A percentile compares a stretch with the other conserved stretches of the same genome.
Evolutionary conservation across 1,139 yeast genomes (phyloP).

Genomic region (Hansenula sp.): DNA sequence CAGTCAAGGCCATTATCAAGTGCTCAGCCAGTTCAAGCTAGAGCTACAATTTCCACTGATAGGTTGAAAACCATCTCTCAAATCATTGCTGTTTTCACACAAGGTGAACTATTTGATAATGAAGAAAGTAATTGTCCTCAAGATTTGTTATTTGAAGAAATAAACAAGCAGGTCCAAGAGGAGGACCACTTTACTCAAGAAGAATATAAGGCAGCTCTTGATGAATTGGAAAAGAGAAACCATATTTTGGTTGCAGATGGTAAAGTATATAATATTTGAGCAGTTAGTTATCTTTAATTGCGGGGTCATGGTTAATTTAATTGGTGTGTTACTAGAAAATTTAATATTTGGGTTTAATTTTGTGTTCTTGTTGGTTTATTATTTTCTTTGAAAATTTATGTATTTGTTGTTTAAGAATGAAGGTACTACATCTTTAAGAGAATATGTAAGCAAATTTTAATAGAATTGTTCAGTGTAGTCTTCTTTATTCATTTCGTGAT

Average conservation of each 20-base stretch:
- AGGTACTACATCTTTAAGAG: too few relatives aligned
- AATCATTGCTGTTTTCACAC: slow-evolving; percentile 41
- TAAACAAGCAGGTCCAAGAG: slow-evolving; percentile 52
- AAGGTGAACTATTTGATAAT: slow-evolving; percentile 41
- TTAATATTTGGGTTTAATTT: background rate
- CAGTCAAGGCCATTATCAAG: slow-evolving; percentile 20
- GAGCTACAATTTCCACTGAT: slow-evolving; percentile 40
- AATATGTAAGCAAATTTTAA: background rate
- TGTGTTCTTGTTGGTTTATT: background rate
- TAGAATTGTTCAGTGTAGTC: background rate
- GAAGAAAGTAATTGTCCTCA: slow-evolving; percentile 42
- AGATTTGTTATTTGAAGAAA: slow-evolving; percentile 37
- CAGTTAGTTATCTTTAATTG: too few relatives aligned
- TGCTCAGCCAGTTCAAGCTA: slow-evolving; percentile 13
- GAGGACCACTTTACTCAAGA: slow-evolving; percentile 53
- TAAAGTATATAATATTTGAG: slow-evolving; percentile 42
- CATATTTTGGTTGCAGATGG: slow-evolving; percentile 60
- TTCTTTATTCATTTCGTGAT: background rate
- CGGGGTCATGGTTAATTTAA: too few relatives aligned
- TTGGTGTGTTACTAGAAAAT: too few relatives aligned
- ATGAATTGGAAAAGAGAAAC: slow-evolving; percentile 49
- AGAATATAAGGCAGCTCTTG: slow-evolving; percentile 55
- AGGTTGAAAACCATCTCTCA: slow-evolving; percentile 44
- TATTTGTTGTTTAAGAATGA: too few relatives aligned
- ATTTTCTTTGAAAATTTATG: background rate